Evolutionary conservation across 2,329 filamentous ascomycete genomes (phyloP).

Genomic region (Talaromyces sp.): DNA sequence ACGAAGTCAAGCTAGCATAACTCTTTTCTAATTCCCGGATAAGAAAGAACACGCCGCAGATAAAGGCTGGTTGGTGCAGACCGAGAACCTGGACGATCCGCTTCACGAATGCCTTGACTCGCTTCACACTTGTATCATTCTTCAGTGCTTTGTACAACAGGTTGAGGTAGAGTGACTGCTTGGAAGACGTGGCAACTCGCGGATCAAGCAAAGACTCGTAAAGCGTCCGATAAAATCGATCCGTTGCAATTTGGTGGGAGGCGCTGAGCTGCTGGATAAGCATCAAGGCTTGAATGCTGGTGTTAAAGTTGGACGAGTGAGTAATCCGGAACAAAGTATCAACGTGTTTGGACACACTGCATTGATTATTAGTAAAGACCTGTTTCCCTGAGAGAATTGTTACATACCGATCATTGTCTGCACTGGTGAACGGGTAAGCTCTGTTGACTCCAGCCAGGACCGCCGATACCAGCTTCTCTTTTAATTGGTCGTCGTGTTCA

Average conservation of each 20-base stretch:
- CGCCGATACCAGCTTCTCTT: constrained; percentile 87
- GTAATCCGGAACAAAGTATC: constrained; percentile 94
- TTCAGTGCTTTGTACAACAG: constrained; percentile 83
- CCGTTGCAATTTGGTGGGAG: constrained; percentile 72
- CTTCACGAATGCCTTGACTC: constrained; percentile 95
- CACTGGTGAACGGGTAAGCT: constrained; percentile 84
- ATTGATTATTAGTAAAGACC: constrained; percentile 12
- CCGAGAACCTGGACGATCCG: constrained; percentile 81
- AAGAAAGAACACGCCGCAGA: constrained; percentile 88
- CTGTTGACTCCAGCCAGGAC: constrained; percentile 93
- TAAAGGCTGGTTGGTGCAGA: constrained; percentile 86
- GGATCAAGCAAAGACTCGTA: constrained; percentile 94
- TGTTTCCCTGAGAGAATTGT: neutral
- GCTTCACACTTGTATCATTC: constrained; percentile 79
- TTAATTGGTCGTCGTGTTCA: constrained; percentile 60
- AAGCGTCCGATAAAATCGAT: constrained; percentile 89
- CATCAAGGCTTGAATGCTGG: constrained; percentile 89
- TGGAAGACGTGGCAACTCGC: constrained; percentile 80
- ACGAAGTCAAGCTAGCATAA: constrained; percentile 72
- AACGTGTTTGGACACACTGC: constrained; percentile 75
- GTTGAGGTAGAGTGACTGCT: constrained; percentile 93
- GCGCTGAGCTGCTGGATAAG: constrained; percentile 88
- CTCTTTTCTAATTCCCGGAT: constrained; percentile 72
- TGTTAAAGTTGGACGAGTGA: constrained; percentile 98
- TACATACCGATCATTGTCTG: constrained; percentile 66